Percentiles rank a stretch among this genome's conserved stretches.
Conservation (phyloP, 2,329 filamentous ascomycete species). For the Aspergillus flavus region DNA sequence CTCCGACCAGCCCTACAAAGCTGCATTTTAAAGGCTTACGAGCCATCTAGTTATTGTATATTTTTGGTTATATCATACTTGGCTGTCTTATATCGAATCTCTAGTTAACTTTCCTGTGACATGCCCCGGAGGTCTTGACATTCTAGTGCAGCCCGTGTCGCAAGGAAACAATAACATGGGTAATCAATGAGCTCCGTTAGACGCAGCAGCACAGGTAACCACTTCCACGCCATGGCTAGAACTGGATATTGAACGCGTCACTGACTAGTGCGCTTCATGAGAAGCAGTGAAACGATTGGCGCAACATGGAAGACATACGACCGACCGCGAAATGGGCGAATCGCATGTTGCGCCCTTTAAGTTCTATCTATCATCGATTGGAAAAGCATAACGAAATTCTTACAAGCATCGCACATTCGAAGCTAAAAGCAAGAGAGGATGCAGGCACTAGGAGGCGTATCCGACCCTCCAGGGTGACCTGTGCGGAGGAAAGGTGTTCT, state of each 20-base stretch:
- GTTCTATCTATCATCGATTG: slow-evolving; percentile 42
- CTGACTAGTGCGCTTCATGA: background rate
- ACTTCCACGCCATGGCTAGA: background rate
- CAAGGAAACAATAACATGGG: slow-evolving; percentile 13
- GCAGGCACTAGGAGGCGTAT: slow-evolving; percentile 7
- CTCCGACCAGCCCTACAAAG: background rate
- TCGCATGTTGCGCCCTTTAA: slow-evolving; percentile 46
- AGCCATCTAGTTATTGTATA: background rate
- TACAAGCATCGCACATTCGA: slow-evolving; percentile 30
- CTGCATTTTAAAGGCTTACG: slow-evolving; percentile 10
- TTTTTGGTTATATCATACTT: slow-evolving; percentile 11
- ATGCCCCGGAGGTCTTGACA: background rate
- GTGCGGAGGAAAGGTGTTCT: slow-evolving; percentile 19
- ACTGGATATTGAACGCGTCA: background rate
- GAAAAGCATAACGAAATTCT: slow-evolving; percentile 43
- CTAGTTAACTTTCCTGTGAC: background rate
- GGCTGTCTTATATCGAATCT: slow-evolving; percentile 3
- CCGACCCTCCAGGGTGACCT: slow-evolving; percentile 10
- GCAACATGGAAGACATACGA: slow-evolving; percentile 40
- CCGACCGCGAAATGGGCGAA: slow-evolving; percentile 48
- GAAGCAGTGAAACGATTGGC: slow-evolving; percentile 6
- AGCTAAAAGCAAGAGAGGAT: slow-evolving; percentile 18
- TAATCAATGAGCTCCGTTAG: slow-evolving; percentile 11
- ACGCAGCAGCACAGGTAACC: slow-evolving; percentile 9
- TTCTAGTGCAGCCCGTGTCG: background rate